A percentile compares a stretch with the other conserved stretches of the same genome.
Conservation (phyloP, 495 filamentous ascomycete genomes). For the Xeromyces bisporus region DNA sequence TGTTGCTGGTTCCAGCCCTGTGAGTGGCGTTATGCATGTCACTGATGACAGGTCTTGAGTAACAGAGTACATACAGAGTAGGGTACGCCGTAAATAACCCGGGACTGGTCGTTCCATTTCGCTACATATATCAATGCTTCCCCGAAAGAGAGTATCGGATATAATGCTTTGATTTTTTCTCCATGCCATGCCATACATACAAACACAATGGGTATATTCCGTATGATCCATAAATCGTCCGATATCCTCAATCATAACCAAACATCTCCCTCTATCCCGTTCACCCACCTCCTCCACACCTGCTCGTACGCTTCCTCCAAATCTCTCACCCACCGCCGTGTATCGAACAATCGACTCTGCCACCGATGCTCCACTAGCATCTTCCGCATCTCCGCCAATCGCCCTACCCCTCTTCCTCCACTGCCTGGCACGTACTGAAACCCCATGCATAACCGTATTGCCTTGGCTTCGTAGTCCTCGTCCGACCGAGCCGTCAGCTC, state of each 20-base stretch:
- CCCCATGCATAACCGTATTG: constrained; percentile 51
- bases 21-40: too few relatives aligned
- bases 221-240: not conserved
- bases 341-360: constrained; percentile 80
- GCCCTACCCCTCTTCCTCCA: constrained; percentile 42
- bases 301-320: constrained; percentile 76
- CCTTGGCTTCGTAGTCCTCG: constrained; percentile 71
- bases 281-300: constrained; percentile 79
- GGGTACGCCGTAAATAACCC: too few relatives aligned
- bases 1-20: too few relatives aligned
- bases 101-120: too few relatives aligned
- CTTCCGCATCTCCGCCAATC: constrained; percentile 57
- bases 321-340: constrained; percentile 78
- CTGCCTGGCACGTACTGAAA: constrained; percentile 40
- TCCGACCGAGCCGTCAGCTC: constrained; percentile 63
- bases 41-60: too few relatives aligned
- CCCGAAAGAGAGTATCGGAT: too few relatives aligned
- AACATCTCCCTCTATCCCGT: constrained; percentile 80
- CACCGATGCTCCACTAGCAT: constrained; percentile 70
- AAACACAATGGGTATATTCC: not conserved
- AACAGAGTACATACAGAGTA: too few relatives aligned
- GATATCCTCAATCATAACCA: constrained; percentile 31
- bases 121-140: too few relatives aligned
- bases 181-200: not conserved
- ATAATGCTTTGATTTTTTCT: too few relatives aligned